A percentile compares a stretch with the other conserved stretches of the same genome.
Conservation (phyloP, 1,284 basidiomycete genomes). For the Ustilago xerochloae region DNA sequence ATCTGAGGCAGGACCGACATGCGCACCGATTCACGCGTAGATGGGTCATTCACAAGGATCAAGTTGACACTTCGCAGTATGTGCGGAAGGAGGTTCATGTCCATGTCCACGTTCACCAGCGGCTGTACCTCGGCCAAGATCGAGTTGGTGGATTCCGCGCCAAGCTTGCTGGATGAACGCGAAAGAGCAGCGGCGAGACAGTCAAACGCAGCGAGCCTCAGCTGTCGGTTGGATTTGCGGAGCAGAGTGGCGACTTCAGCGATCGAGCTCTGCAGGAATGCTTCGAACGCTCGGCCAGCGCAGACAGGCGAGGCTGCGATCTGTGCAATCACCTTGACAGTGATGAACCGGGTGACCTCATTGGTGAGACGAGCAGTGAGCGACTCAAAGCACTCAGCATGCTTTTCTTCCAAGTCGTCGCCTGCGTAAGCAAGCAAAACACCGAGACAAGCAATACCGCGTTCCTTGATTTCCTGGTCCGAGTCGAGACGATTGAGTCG, state of each 20-base stretch:
- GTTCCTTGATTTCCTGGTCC: slow-evolving; percentile 87
- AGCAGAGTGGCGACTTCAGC: slow-evolving; percentile 82
- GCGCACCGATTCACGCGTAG: slow-evolving; percentile 32
- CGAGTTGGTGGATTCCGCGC: slow-evolving; percentile 25
- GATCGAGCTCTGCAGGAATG: slow-evolving; percentile 81
- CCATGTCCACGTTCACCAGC: slow-evolving; percentile 50
- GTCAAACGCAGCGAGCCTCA: slow-evolving; percentile 83
- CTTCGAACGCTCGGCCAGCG: slow-evolving; percentile 71
- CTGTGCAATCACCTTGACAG: slow-evolving; percentile 70
- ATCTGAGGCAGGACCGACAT: slow-evolving; percentile 74
- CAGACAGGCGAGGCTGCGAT: slow-evolving; percentile 70
- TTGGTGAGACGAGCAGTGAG: slow-evolving; percentile 80
- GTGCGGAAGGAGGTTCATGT: slow-evolving; percentile 55
- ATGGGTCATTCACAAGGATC: slow-evolving; percentile 38
- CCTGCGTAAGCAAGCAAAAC: slow-evolving; percentile 87
- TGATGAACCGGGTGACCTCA: slow-evolving; percentile 71
- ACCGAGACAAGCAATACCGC: slow-evolving; percentile 84
- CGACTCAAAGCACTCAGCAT: slow-evolving; percentile 72
- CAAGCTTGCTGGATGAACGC: slow-evolving; percentile 70
- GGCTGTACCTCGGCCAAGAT: slow-evolving; percentile 56
- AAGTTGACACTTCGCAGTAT: slow-evolving; percentile 48
- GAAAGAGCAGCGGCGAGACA: slow-evolving; percentile 80
- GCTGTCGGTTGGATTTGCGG: slow-evolving; percentile 80
- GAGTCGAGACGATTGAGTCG: slow-evolving; percentile 83
- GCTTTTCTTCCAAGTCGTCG: slow-evolving; percentile 73